Evolutionary conservation across 305 asterid genomes (phyloP), one percentile per base, ranked within the genome.

Genomic region (Solanum hybrid): DNA sequence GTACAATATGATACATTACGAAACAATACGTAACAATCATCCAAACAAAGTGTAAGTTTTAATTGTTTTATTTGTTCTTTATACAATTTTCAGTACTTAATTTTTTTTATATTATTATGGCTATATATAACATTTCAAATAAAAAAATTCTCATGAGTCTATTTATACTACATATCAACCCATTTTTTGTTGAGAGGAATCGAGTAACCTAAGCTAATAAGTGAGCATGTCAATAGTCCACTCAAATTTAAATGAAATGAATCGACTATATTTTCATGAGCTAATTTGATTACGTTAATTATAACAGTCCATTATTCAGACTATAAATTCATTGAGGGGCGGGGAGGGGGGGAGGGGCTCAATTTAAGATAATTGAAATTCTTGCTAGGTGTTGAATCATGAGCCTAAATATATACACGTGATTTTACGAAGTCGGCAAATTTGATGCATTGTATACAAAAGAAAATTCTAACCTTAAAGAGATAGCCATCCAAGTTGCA

Each of bases 211-310:
- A 17, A 51, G 22, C 0, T 6, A 51, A 51, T 6, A 51, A 16
- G 0, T 17, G n/a, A 51, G 10, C 66, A 16, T 1, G 1, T 14
- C 8, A 46, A 46, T 2, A 46, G 3, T 46, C 3, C 22, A 14
- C 7, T 5, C 64, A 46, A 14, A 46, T 46, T 14, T 46, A 6
- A 1, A 46, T 46, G 0, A 46, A 5, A 46, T 0, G 0, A 51
- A 6, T 0, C 2, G 4, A 16, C 0, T 51, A 2, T 51, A 6
- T 6, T 51, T 51, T 51, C 0, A 51, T 51, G 1, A 51, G n/a
- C 22, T 51, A 51, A 51, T 51, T 51, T 51, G 6, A 16, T 51
- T 16, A 51, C 1, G 4, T 51, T 51, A 51, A 51, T 51, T 51
- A 51, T 51, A 7, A 32, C 1, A 0, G 1, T 51, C 66, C 7